Evolutionary conservation across 148 eudicot species (phyloP).

Genomic region (Selenicereus undatus): DNA sequence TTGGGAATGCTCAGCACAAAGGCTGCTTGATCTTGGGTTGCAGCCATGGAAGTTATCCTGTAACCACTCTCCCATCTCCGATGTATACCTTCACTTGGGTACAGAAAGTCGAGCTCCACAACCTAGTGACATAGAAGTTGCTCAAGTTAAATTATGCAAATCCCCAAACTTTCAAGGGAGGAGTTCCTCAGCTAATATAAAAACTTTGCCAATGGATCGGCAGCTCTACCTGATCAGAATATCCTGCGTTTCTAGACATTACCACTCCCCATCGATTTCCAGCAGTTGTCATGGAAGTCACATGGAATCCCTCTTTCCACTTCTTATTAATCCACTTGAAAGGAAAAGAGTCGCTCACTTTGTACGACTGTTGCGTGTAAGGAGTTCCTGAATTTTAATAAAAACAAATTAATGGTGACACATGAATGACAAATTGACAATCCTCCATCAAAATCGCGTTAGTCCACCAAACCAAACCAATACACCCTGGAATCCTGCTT

Average conservation of each 20-base stretch:
- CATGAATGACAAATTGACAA: not conserved
- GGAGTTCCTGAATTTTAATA: constrained; percentile 59
- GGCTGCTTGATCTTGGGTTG: constrained; percentile 89
- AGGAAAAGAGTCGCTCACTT: constrained; percentile 94
- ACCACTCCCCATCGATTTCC: constrained; percentile 94
- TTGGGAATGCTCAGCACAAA: constrained; percentile 81
- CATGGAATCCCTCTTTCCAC: constrained; percentile 93
- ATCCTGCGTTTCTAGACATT: constrained; percentile 92
- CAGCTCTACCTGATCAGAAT: constrained; percentile 68
- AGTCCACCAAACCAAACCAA: not conserved
- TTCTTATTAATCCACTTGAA: constrained; percentile 91
- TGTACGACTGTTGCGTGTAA: constrained; percentile 87
- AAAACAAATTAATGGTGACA: not conserved
- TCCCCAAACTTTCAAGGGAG: not conserved
- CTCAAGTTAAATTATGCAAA: not conserved
- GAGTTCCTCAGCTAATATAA: not conserved
- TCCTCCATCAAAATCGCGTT: not conserved
- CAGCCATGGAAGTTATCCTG: constrained; percentile 92
- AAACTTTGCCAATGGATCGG: not conserved
- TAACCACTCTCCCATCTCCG: constrained; percentile 88
- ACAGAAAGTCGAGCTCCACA: constrained; percentile 85
- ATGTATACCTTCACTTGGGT: constrained; percentile 95
- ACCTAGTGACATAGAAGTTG: constrained; percentile 38
- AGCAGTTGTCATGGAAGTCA: constrained; percentile 93
- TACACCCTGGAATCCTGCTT: no score